Base-by-base conservation (phyloP, 2,329 filamentous ascomycete species). In the Phaeosphaeria sp. region DNA sequence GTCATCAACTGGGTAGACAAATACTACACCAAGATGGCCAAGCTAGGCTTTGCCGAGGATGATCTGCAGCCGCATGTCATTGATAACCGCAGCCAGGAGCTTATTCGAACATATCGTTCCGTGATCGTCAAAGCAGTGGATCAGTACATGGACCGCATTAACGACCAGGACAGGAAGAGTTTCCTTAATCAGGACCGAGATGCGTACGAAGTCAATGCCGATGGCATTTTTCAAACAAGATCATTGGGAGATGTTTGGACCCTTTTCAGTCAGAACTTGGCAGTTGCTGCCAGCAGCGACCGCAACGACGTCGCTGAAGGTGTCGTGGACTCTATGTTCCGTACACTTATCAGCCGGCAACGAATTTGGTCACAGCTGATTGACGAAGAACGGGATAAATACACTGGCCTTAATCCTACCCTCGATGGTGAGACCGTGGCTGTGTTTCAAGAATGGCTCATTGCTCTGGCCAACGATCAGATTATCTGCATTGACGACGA, bases 101-200 rank as follows among this genome's bases (percentile, higher is more conserved):
- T 99, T 17, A 91, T 99, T 53, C 89, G 92, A 52, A 93, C 97
- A 74, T 99, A 97, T 84, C 88, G 94, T 59, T 90, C 92, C 74
- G 89, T 98, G 73, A 98, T 99, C 76, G 95, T 97, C 78, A 92
- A 91, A 73, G 93, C 93, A 60, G 89, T 99, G 58, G 94, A 97
- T 75, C 91, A 98, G 80, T 99, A 95, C 93, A 96, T 98, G 84
- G 92, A 96, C 63, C 89, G 93, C 56, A 97, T 99, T 77, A 92
- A 92, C 69, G 84, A 83, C 9, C 89, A 91, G 46, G 96, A 99
- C 78, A 86, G 85, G 71, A 90, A 89, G 68, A 90, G 92, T 66
- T 96, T 99, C 77, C 82, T 87, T 48, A 88, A 92, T 55, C 88
- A 93, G 62, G 89, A 88, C 66, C 84, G 89, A 58, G 91, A 93